Base-by-base conservation (phyloP, 2,329 filamentous ascomycete genomes). In the Verticillium nonalfalfae region DNA sequence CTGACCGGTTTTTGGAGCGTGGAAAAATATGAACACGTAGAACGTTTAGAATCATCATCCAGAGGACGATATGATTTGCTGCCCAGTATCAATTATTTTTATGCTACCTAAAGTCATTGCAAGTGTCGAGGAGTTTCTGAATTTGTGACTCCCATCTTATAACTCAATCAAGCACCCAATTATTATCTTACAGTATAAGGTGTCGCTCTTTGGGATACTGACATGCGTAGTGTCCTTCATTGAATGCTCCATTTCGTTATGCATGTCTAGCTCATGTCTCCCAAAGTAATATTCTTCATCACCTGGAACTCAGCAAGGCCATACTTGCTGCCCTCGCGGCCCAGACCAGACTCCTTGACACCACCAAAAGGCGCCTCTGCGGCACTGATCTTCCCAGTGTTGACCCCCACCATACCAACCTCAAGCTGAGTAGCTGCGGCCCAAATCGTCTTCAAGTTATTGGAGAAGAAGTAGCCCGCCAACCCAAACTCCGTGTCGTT, bases 391-490 rank as follows among this genome's bases (percentile, higher is more conserved):
- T 72, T 71, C 54, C 71, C 72, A 2, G 71, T 73, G 59, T 73
- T 74, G 60, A 75, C 61, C 13, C 73, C 72, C 58, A 75, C 67
- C 72, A 75, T 75, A 13, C 74, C 73, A 15, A 71, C 74, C 59
- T 88, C 82, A 36, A 88, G 72, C 21, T 72, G 75, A 64, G 80
- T 78, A 31, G 77, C 76, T 35, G 81, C 72, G 35, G 77, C 72
- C 72, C 75, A 78, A 18, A 74, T 68, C 3, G 78, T 67, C 52
- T 72, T 71, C n/a, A 77, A 67, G 66, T 80, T 71, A 62, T 73
- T 72, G 55, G 74, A 88, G 74, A 87, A 91, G 74, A 90, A 90
- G 73, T 91, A 91, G 2, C 86, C 88, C 0, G 89, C 88, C 38
- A 91, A 79, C 1, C 89, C 89, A 56, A 91, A 88, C 63, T 89